Evolutionary conservation across 192 early-diverging fungal species (phyloP).

Genomic region (Coemansia sp.): DNA sequence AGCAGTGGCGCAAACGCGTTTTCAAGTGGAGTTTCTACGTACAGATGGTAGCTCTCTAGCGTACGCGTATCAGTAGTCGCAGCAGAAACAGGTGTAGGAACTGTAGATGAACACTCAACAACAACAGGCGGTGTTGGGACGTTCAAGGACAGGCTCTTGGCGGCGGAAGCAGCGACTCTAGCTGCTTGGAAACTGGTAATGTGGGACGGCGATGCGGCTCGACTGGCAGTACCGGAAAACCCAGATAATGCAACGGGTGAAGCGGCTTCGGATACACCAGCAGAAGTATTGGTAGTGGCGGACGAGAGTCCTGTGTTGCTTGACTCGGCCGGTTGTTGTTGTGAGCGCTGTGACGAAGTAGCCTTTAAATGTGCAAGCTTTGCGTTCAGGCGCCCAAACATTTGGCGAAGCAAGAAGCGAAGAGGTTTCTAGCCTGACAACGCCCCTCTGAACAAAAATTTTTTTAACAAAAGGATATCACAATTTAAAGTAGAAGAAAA

Average conservation of each 20-base stretch:
- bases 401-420: slow-evolving; percentile 19
- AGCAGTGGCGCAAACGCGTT: slow-evolving; percentile 31
- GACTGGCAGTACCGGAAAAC: slow-evolving; percentile 29
- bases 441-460: background rate
- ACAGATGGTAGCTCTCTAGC: slow-evolving; percentile 43
- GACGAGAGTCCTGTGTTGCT: slow-evolving; percentile 2
- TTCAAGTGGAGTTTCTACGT: slow-evolving; percentile 49
- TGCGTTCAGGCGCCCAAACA: slow-evolving; percentile 59
- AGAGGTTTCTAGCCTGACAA: slow-evolving; percentile 3
- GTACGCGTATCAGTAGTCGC: slow-evolving; percentile 29
- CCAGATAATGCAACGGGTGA: slow-evolving; percentile 15
- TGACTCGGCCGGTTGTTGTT: slow-evolving; percentile 16
- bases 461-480: background rate
- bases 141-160: slow-evolving; percentile 35
- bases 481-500: slow-evolving; percentile 3
- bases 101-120: background rate
- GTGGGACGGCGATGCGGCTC: slow-evolving; percentile 38
- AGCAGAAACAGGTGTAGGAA: slow-evolving; percentile 1
- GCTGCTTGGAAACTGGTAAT: slow-evolving; percentile 44
- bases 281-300: slow-evolving; percentile 1
- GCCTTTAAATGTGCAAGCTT: slow-evolving; percentile 56
- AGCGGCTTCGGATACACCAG: background rate
- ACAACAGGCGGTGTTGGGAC: slow-evolving; percentile 9
- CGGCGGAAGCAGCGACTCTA: slow-evolving; percentile 30
- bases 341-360: slow-evolving; percentile 40